phyloP scores from a whole-genome alignment of 2,329 filamentous ascomycete species.

The Fusarium papillatum region DNA sequence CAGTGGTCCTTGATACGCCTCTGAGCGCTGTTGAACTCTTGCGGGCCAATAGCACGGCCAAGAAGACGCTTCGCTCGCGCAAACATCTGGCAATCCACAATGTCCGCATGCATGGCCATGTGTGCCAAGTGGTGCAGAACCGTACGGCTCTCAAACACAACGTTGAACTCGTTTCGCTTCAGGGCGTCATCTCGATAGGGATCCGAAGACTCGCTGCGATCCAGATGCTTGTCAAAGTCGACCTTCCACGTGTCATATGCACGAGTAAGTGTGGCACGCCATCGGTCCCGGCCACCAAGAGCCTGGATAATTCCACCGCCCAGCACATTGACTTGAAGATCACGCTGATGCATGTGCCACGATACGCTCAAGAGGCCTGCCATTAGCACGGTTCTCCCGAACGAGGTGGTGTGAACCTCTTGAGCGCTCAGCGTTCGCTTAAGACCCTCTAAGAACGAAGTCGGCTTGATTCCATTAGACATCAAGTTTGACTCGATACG shows the following conservation, averaged over 20 bases:
- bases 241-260: conserved; percentile 96
- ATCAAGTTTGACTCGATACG: conserved; percentile 85
- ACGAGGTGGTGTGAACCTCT: conserved; percentile 90
- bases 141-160: conserved; percentile 87
- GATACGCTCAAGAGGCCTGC: conserved; percentile 92
- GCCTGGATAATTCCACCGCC: conserved; percentile 80
- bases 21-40: conserved; percentile 85
- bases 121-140: conserved; percentile 95
- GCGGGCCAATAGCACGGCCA: conserved; percentile 85
- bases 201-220: conserved; percentile 67
- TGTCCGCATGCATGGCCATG: conserved; percentile 98
- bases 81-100: conserved; percentile 98
- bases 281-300: conserved; percentile 90
- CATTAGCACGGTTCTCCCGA: conserved; percentile 95
- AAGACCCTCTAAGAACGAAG: conserved; percentile 90
- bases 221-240: conserved; percentile 88
- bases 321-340: conserved; percentile 91
- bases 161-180: conserved; percentile 73
- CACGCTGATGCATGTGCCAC: conserved; percentile 98
- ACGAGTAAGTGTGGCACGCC: conserved; percentile 86
- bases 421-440: conserved; percentile 91
- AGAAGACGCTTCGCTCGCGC: conserved; percentile 88
- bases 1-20: conserved; percentile 89
- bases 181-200: conserved; percentile 67
- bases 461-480: conserved; percentile 85